Evolutionary conservation across 164 flowering plant genomes (phyloP).

Genomic region (Vitis cinerea): DNA sequence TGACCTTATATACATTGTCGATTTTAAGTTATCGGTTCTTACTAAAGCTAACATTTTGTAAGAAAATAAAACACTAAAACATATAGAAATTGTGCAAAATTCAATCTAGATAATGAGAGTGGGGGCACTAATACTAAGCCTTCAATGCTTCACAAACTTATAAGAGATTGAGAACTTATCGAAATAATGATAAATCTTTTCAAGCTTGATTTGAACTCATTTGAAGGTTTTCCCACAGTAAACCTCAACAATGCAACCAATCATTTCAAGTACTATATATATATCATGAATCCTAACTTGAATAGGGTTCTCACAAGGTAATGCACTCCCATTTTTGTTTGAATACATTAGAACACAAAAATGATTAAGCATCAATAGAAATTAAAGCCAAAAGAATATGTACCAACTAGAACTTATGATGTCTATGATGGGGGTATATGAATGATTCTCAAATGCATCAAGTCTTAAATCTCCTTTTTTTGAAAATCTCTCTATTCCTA

Average conservation of each 20-base stretch:
- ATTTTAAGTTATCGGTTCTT: too few species aligned
- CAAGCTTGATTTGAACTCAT: constrained; percentile 44
- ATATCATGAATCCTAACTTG: constrained; percentile 47
- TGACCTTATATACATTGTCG: too few species aligned
- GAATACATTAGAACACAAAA: constrained; percentile 9
- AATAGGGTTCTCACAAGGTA: constrained; percentile 47
- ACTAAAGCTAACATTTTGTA: too few species aligned
- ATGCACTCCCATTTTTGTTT: constrained; percentile 44
- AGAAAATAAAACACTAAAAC: too few species aligned
- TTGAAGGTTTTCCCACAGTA: constrained; percentile 49
- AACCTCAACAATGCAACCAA: constrained; percentile 46
- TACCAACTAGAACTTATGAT: too few species aligned
- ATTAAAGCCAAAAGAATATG: too few species aligned
- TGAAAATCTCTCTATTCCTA: too few species aligned
- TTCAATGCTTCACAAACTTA: constrained; percentile 49
- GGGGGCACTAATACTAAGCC: constrained; percentile 51
- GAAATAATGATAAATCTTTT: constrained; percentile 43
- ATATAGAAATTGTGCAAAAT: too few species aligned
- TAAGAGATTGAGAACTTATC: constrained; percentile 49
- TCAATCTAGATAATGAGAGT: constrained; percentile 13
- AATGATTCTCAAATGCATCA: too few species aligned
- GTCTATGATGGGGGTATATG: too few species aligned
- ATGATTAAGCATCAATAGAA: too few species aligned
- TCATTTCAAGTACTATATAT: constrained; percentile 53
- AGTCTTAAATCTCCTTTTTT: too few species aligned